Conservation (phyloP, 345 rosid genomes). For the Hibiscus mutabilis region DNA sequence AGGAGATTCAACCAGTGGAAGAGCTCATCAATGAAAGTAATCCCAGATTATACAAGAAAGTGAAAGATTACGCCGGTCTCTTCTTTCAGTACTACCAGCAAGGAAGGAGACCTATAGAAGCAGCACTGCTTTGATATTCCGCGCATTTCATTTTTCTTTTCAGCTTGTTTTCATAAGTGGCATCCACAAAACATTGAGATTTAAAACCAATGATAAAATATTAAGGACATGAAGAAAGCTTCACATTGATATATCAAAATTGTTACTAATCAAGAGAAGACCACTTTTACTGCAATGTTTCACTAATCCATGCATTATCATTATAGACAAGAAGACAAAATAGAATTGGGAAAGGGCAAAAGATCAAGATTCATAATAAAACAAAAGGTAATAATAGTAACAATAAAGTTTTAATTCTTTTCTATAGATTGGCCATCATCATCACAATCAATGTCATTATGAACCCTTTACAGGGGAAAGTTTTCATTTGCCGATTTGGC, state of each 20-base stretch:
- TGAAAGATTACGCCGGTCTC: slow-evolving; percentile 37
- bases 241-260: neutral
- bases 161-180: neutral
- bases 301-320: slow-evolving; percentile 12
- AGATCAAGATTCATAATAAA: neutral
- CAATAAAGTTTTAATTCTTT: slow-evolving; percentile 12
- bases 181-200: neutral
- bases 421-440: slow-evolving; percentile 5
- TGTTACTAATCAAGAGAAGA: neutral
- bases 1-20: slow-evolving; percentile 28
- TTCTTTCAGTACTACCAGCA: slow-evolving; percentile 36
- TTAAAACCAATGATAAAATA: neutral
- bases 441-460: slow-evolving; percentile 11
- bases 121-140: slow-evolving; percentile 28
- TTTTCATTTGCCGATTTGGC: neutral
- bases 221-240: neutral
- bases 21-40: slow-evolving; percentile 30
- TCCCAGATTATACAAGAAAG: slow-evolving; percentile 45
- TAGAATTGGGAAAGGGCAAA: neutral
- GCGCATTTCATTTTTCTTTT: neutral
- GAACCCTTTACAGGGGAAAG: slow-evolving; percentile 16
- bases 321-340: neutral
- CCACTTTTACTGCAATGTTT: neutral
- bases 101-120: slow-evolving; percentile 46
- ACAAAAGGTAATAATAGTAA: neutral